phyloP scores from a whole-genome alignment of 768 basidiomycete genomes.

The Phylloporus rhodoxanthus region DNA sequence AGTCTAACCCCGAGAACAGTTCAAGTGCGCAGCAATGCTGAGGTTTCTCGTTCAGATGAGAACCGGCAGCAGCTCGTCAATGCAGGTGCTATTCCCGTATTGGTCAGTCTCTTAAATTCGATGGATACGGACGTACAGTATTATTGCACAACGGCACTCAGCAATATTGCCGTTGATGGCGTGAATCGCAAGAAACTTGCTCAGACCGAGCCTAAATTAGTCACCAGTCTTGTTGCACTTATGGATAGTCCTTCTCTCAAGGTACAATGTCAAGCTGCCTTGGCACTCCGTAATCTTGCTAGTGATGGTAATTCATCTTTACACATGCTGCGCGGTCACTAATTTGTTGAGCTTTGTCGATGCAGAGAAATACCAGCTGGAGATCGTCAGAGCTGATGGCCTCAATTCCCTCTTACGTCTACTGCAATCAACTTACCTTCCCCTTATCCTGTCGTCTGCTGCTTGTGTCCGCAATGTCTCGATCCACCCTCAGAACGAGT shows the following conservation, averaged over 20 bases:
- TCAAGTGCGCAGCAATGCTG: background rate
- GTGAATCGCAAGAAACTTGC: slow-evolving; percentile 91
- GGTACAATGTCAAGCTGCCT: slow-evolving; percentile 96
- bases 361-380: slow-evolving; percentile 95
- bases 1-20: background rate
- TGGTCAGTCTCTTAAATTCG: slow-evolving; percentile 89
- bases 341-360: background rate
- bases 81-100: slow-evolving; percentile 95
- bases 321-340: slow-evolving; percentile 16
- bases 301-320: slow-evolving; percentile 66
- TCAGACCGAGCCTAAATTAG: slow-evolving; percentile 89
- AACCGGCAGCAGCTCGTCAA: slow-evolving; percentile 98
- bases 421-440: slow-evolving; percentile 93
- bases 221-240: slow-evolving; percentile 84
- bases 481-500: slow-evolving; percentile 97
- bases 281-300: slow-evolving; percentile 93
- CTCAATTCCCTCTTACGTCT: slow-evolving; percentile 88
- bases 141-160: slow-evolving; percentile 97
- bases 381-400: slow-evolving; percentile 95
- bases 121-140: slow-evolving; percentile 99
- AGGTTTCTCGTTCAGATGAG: slow-evolving; percentile 60
- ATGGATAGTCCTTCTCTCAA: slow-evolving; percentile 98
- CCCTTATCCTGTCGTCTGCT: slow-evolving; percentile 94
- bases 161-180: slow-evolving; percentile 98
- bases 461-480: slow-evolving; percentile 99